Conservation (phyloP, 257 asterid genomes). For the Przewalskia tangutica region DNA sequence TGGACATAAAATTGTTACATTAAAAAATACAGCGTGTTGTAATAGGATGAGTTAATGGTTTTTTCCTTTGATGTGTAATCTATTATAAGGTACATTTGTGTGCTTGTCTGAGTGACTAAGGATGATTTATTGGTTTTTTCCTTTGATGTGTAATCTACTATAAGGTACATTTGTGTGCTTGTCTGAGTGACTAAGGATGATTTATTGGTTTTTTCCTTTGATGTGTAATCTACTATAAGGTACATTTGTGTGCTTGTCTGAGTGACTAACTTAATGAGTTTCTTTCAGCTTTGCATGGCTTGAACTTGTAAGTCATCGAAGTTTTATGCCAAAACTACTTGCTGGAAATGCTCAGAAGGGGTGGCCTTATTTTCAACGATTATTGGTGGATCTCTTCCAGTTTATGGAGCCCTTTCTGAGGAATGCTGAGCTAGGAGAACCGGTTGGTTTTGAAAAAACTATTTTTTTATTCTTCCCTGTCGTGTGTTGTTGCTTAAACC, state of each 20-base stretch:
- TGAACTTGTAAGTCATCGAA: constrained; percentile 87
- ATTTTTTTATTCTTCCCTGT: neutral
- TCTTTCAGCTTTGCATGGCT: constrained; percentile 95
- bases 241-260: constrained; percentile 10
- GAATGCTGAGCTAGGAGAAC: constrained; percentile 82
- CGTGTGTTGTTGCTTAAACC: neutral
- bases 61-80: no score
- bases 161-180: no score
- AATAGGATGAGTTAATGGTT: neutral
- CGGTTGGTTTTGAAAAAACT: constrained; percentile 36
- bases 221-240: neutral
- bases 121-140: no score
- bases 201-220: neutral
- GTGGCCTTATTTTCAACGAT: constrained; percentile 85
- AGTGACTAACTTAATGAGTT: constrained; percentile 10
- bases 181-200: no score
- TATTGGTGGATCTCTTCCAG: constrained; percentile 82
- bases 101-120: no score
- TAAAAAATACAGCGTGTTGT: neutral
- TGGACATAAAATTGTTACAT: neutral
- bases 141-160: no score
- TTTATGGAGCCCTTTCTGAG: constrained; percentile 97
- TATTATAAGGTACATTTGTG: no score
- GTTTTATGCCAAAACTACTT: constrained; percentile 97
- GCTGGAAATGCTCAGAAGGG: constrained; percentile 83